These are phyloP conservation scores for Pseudisothecium myosuroides DNA, from an alignment of 225 moss, liverwort and hornwort species.

Conservation along the genomic window DNA sequence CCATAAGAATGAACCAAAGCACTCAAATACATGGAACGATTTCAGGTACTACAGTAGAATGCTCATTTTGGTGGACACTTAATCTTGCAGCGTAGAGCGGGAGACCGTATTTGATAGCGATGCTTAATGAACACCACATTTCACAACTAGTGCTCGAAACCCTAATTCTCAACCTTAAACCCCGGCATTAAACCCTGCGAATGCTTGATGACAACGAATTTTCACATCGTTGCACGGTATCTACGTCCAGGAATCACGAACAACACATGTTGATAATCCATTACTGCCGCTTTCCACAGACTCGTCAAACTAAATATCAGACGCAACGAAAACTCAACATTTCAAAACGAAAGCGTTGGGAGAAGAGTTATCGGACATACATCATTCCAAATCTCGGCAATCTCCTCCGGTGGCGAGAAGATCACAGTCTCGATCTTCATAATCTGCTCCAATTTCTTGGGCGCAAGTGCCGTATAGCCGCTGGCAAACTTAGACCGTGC, in stretches of 20 bases:
- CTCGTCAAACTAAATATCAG: background rate
- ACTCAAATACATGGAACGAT: background rate
- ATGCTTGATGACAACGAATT: background rate
- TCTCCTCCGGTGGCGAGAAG: slow-evolving; percentile 59
- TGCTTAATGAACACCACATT: background rate
- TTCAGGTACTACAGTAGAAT: background rate
- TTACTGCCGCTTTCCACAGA: background rate
- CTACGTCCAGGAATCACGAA: background rate
- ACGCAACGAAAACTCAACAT: background rate
- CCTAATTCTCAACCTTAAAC: slow-evolving; percentile 12
- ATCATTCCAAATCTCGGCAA: slow-evolving; percentile 82
- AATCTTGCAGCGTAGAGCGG: background rate
- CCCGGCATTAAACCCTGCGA: background rate
- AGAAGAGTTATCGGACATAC: slow-evolving; percentile 4
- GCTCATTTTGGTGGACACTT: background rate
- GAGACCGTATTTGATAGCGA: background rate
- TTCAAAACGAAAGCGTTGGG: background rate
- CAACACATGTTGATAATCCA: background rate
- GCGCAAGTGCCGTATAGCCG: slow-evolving; percentile 82
- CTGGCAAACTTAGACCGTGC: slow-evolving; percentile 67
- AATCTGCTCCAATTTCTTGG: slow-evolving; percentile 83
- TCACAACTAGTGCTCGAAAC: background rate
- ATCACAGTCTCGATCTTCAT: slow-evolving; percentile 79
- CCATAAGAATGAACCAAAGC: background rate
- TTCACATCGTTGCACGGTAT: background rate